These are phyloP conservation scores for Populus ilicifolia DNA, from an alignment of 345 rosid species.

Conservation along the genomic window DNA sequence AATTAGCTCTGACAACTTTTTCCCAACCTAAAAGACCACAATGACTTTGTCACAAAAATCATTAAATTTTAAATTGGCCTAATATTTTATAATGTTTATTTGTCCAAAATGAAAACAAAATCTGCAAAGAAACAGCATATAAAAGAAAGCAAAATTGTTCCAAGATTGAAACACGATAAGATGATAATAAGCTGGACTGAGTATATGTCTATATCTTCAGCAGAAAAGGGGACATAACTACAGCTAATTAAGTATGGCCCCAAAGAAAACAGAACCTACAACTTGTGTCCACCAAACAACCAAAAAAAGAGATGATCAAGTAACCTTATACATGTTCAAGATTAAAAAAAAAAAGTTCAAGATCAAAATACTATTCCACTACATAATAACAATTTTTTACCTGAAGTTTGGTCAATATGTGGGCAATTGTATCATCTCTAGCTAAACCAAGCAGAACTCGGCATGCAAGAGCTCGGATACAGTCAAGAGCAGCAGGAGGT, in stretches of 20 bases:
- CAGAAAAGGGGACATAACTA: no score
- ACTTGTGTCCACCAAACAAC: background rate
- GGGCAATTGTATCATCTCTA: constrained; percentile 94
- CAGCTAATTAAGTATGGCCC: no score
- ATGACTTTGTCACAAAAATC: background rate
- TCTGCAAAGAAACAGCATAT: background rate
- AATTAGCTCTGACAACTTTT: constrained; percentile 87
- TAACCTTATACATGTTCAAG: background rate
- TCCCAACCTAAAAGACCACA: constrained; percentile 68
- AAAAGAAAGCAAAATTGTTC: background rate
- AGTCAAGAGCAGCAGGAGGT: constrained; percentile 86
- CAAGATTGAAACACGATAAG: background rate
- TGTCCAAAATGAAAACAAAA: background rate
- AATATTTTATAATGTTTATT: background rate
- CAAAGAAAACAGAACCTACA: no score
- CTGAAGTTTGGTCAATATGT: constrained; percentile 96
- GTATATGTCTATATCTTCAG: no score
- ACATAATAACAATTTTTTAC: constrained; percentile 26
- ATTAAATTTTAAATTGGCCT: background rate
- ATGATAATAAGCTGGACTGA: background rate
- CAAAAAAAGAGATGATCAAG: background rate
- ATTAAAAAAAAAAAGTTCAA: background rate
- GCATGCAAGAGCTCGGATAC: constrained; percentile 92
- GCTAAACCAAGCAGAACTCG: constrained; percentile 97
- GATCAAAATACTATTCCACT: background rate